Conservation (phyloP, 1,284 basidiomycete species). For the Fomitopsis schrenkii region DNA sequence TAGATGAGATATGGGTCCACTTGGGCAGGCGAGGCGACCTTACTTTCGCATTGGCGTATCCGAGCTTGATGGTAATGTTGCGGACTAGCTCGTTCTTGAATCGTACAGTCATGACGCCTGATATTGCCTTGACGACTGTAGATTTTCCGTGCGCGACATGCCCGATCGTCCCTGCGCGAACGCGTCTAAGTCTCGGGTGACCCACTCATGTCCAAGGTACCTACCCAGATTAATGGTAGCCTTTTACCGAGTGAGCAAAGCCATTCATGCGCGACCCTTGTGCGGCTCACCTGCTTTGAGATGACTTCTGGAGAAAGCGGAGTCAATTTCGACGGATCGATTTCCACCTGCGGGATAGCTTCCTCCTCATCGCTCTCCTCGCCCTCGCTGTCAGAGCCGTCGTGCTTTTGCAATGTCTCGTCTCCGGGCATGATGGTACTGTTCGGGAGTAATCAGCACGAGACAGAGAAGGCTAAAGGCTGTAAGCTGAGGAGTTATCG, state of each 20-base stretch:
- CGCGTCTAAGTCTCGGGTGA: slow-evolving; percentile 7
- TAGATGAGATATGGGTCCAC: neutral
- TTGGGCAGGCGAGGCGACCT: slow-evolving; percentile 23
- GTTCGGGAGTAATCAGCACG: neutral
- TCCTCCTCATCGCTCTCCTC: slow-evolving; percentile 49
- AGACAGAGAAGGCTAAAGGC: neutral
- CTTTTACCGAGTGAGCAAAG: slow-evolving; percentile 32
- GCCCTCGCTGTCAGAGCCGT: slow-evolving; percentile 65
- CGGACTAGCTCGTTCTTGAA: slow-evolving; percentile 99
- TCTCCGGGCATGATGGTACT: slow-evolving; percentile 49
- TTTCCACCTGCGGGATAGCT: slow-evolving; percentile 55
- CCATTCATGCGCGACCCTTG: neutral
- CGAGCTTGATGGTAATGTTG: slow-evolving; percentile 99
- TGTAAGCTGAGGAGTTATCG: neutral
- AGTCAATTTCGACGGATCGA: slow-evolving; percentile 81
- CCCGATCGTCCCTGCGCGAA: slow-evolving; percentile 78
- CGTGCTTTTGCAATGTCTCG: slow-evolving; percentile 60
- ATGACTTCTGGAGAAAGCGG: slow-evolving; percentile 96
- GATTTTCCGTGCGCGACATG: slow-evolving; percentile 99
- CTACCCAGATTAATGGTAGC: slow-evolving; percentile 84
- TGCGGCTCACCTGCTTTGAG: slow-evolving; percentile 82
- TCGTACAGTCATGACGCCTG: slow-evolving; percentile 97
- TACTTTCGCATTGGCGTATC: slow-evolving; percentile 97
- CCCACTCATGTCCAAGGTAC: slow-evolving; percentile 11
- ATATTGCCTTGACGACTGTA: slow-evolving; percentile 98